A percentile compares a stretch with the other conserved stretches of the same genome.
These are phyloP conservation scores for Epichloe aotearoae DNA, from an alignment of 2,329 filamentous ascomycete species.

Conservation along the genomic window DNA sequence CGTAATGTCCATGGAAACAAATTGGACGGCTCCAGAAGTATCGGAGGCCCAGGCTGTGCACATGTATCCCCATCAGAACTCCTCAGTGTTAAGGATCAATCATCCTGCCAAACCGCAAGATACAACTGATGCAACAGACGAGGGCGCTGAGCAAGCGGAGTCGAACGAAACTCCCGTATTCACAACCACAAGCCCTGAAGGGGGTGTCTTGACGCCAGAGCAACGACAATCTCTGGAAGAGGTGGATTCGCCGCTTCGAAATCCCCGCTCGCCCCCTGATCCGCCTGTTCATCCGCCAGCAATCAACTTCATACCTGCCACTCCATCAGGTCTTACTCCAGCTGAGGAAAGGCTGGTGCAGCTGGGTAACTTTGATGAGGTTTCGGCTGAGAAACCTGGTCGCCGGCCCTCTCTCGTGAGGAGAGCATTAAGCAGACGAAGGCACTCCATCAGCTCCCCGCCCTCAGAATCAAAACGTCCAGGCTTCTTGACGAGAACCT, in stretches of 20 bases:
- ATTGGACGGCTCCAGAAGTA: slow-evolving; percentile 46
- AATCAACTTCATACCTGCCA: slow-evolving; percentile 51
- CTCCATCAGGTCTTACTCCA: slow-evolving; percentile 46
- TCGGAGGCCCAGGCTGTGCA: slow-evolving; percentile 49
- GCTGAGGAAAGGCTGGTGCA: slow-evolving; percentile 36
- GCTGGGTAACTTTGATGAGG: slow-evolving; percentile 41
- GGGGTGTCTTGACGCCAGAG: slow-evolving; percentile 36
- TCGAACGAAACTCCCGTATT: slow-evolving; percentile 21
- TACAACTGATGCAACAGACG: slow-evolving; percentile 22
- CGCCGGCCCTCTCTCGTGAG: slow-evolving; percentile 38
- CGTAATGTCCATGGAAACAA: slow-evolving; percentile 46
- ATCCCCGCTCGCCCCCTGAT: slow-evolving; percentile 45
- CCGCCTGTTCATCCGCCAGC: slow-evolving; percentile 29
- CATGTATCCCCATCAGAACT: slow-evolving; percentile 52
- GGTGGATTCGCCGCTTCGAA: slow-evolving; percentile 48
- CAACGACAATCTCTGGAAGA: slow-evolving; percentile 35
- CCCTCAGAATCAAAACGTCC: slow-evolving; percentile 25
- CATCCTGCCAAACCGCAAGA: slow-evolving; percentile 39
- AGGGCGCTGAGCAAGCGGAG: slow-evolving; percentile 10
- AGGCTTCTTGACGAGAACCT: slow-evolving; percentile 33
- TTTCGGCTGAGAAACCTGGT: slow-evolving; percentile 29
- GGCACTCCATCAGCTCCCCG: slow-evolving; percentile 28
- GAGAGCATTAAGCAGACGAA: slow-evolving; percentile 37
- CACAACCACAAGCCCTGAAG: slow-evolving; percentile 25
- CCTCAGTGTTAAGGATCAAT: slow-evolving; percentile 47